phyloP scores from a whole-genome alignment of 2,329 filamentous ascomycete species.

The Ophiostoma montium region DNA sequence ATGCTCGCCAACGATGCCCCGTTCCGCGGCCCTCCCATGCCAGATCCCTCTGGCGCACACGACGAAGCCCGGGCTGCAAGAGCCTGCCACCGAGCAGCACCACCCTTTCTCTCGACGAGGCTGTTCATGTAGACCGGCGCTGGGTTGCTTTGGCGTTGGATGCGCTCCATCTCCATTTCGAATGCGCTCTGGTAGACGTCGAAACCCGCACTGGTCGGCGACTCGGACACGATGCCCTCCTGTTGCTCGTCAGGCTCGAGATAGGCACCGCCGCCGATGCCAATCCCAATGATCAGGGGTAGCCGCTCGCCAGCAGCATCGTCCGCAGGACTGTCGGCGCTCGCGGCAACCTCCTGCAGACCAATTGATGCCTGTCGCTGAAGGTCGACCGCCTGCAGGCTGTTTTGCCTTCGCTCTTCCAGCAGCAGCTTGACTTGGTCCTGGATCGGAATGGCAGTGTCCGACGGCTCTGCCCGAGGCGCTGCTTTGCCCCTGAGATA shows the following conservation, averaged over 20 bases:
- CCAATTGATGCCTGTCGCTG: no score
- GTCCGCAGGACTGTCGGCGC: no score
- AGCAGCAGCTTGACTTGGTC: conserved; percentile 37
- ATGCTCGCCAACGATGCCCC: not conserved
- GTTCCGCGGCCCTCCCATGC: no score
- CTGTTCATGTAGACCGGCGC: conserved; percentile 34
- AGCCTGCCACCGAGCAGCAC: not conserved
- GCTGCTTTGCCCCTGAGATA: no score
- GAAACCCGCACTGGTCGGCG: conserved; percentile 69
- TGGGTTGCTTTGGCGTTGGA: conserved; percentile 31
- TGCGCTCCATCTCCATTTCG: conserved; percentile 63
- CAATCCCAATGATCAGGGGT: conserved; percentile 62
- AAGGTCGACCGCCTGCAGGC: conserved; percentile 23
- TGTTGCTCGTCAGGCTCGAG: conserved; percentile 11
- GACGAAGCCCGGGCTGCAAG: no score
- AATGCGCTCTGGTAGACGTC: conserved; percentile 85
- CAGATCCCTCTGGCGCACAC: no score
- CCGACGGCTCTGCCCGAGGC: not conserved
- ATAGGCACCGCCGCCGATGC: conserved; percentile 38
- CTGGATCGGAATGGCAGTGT: not conserved
- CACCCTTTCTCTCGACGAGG: conserved; percentile 16
- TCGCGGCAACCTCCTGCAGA: no score
- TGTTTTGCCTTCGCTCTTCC: conserved; percentile 30
- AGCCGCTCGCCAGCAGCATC: conserved; percentile 48
- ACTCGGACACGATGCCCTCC: conserved; percentile 54